These are phyloP conservation scores for Termitomyces sp. DNA, from an alignment of 768 basidiomycete species.

Conservation along the genomic window DNA sequence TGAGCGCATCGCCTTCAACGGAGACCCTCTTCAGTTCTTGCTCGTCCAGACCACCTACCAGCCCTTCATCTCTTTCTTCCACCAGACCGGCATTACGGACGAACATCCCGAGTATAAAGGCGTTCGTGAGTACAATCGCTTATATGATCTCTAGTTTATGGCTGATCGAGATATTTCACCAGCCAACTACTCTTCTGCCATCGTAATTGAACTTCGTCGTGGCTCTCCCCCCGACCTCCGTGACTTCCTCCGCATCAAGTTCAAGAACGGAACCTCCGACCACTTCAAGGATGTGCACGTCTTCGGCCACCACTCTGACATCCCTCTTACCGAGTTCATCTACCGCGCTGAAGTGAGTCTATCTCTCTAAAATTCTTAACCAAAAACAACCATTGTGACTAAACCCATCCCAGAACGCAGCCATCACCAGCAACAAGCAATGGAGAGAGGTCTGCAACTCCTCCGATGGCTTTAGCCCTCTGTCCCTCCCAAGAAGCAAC, in stretches of 20 bases:
- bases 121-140: conserved; percentile 49
- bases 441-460: conserved; percentile 44
- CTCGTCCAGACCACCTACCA: conserved; percentile 83
- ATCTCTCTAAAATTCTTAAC: background rate
- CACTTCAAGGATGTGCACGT: conserved; percentile 65
- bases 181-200: conserved; percentile 73
- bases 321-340: conserved; percentile 82
- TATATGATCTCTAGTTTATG: background rate
- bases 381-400: background rate
- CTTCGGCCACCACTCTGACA: conserved; percentile 71
- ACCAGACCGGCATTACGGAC: conserved; percentile 59
- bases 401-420: conserved; percentile 34
- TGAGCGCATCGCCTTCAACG: conserved; percentile 73
- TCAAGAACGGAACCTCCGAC: conserved; percentile 73
- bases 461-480: conserved; percentile 16
- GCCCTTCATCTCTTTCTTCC: conserved; percentile 86
- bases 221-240: conserved; percentile 71
- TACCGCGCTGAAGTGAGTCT: conserved; percentile 67
- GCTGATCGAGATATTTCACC: background rate
- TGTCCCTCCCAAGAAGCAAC: conserved; percentile 21
- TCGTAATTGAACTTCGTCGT: conserved; percentile 76
- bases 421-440: conserved; percentile 51
- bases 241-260: conserved; percentile 80
- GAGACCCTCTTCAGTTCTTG: conserved; percentile 75
- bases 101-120: conserved; percentile 54